Conservation (phyloP, 176 grass and related monocot species). For the Musa troglodytarum region DNA sequence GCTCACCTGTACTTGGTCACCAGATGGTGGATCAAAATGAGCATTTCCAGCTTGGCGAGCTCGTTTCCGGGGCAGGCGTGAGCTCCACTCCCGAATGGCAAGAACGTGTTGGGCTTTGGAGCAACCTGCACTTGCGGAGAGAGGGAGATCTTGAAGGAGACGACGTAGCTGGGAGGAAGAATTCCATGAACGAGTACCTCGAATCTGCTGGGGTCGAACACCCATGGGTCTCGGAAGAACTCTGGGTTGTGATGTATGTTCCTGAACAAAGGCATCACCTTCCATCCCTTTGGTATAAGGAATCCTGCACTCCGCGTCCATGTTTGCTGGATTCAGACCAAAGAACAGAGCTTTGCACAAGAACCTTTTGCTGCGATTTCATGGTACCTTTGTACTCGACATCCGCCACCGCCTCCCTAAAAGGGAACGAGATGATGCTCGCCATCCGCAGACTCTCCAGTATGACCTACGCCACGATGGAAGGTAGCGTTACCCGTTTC, state of each 20-base stretch:
- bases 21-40: constrained; percentile 83
- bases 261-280: constrained; percentile 98
- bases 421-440: constrained; percentile 95
- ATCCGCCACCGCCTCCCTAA: constrained; percentile 89
- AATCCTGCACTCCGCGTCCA: constrained; percentile 37
- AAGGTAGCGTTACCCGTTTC: not conserved
- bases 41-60: constrained; percentile 90
- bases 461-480: constrained; percentile 47
- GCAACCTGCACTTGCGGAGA: constrained; percentile 33
- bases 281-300: constrained; percentile 94
- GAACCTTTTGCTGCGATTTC: no score
- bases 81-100: constrained; percentile 71
- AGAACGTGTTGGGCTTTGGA: constrained; percentile 79
- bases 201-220: constrained; percentile 94
- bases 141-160: not conserved
- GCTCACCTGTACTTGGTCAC: constrained; percentile 71
- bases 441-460: constrained; percentile 96
- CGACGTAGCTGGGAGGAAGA: not conserved
- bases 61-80: constrained; percentile 96
- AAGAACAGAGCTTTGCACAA: not conserved
- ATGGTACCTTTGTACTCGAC: constrained; percentile 91
- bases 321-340: constrained; percentile 4
- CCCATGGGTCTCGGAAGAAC: constrained; percentile 67
- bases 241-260: constrained; percentile 76
- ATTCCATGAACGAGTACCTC: constrained; percentile 23